Conservation (phyloP, 1,139 yeast genomes). For the Lodderomyces parapsilosis region DNA sequence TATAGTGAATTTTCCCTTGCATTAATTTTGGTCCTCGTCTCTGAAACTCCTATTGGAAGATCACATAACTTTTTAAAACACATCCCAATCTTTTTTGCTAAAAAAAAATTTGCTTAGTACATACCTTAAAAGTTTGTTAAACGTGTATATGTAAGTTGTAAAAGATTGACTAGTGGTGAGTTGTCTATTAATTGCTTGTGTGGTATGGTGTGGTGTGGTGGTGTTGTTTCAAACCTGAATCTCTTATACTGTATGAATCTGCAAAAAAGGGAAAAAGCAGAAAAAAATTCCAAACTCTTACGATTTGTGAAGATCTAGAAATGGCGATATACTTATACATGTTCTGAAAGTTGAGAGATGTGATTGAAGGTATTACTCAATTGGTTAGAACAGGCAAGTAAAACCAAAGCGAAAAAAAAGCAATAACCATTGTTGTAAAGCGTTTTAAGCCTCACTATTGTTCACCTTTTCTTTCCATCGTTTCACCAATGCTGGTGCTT, state of each 20-base stretch:
- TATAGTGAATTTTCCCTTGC: background rate
- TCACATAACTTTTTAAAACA: background rate
- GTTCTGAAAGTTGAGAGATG: background rate
- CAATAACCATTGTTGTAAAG: too few species aligned
- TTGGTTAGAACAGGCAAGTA: background rate
- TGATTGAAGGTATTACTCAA: background rate
- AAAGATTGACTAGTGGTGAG: constrained; percentile 2
- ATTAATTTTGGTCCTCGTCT: too few species aligned
- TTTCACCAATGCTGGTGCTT: too few species aligned
- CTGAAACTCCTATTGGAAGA: background rate
- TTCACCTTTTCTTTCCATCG: too few species aligned
- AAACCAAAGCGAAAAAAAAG: background rate
- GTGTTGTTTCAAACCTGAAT: background rate
- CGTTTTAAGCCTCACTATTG: too few species aligned
- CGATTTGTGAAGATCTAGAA: background rate
- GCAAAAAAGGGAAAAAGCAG: background rate
- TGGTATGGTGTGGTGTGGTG: background rate
- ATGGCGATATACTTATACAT: background rate
- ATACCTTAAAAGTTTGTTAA: constrained; percentile 3
- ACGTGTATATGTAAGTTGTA: too few species aligned
- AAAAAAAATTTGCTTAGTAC: background rate
- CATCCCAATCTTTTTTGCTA: background rate
- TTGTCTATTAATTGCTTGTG: background rate
- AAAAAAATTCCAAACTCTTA: background rate
- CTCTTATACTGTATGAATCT: background rate